Evolutionary conservation across 225 moss, liverwort and hornwort species (phyloP), one percentile per base, ranked within the genome.

Genomic region (Sphagnum contortum): DNA sequence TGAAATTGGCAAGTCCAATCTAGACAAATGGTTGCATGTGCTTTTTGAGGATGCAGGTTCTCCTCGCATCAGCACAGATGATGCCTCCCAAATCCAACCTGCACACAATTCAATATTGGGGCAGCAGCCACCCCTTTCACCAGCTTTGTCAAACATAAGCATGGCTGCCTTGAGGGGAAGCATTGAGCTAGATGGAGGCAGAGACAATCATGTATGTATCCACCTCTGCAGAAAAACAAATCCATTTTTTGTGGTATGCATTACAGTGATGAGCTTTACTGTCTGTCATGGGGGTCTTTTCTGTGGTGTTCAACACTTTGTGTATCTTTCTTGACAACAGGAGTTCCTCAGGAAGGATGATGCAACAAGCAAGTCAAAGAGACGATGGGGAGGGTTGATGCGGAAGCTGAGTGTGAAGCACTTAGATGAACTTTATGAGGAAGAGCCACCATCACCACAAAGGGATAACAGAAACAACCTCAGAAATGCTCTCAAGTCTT

Each of bases 1-100:
- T 5, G 71, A 81, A 55, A 78, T 85, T 9, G 85, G 85, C 5
- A 86, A 86, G 76, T 86, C 79, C 8, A 86, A 86, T 67, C 13
- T 86, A 49, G 85, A 86, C 74, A 86, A 82, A 49, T 86, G 85
- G 85, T 74, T 86, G 1, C 82, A 86, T 59, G 72, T 74, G 8
- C 68, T 86, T 14, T 66, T 86, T 0, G 80, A 72, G 9, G 72
- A 79, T 4, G 67, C 69, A 57, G 47, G 76, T 69, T 69, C 82
- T 0, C 79, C 82, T 5, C 82, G 29, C 29, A 29, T 76, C 3
- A 67, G 73, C 1, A 76, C 54, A 9, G 76, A 72, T 12, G 58
- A 54, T 46, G 29, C 29, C 29, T 11, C 55, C 60, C 29, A 29
- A 29, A 29, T 29, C 29, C 29, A 29, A 29, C 29, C 29, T 29